Conservation (phyloP, 129 eudicot species). For the Lactuca sativa region DNA sequence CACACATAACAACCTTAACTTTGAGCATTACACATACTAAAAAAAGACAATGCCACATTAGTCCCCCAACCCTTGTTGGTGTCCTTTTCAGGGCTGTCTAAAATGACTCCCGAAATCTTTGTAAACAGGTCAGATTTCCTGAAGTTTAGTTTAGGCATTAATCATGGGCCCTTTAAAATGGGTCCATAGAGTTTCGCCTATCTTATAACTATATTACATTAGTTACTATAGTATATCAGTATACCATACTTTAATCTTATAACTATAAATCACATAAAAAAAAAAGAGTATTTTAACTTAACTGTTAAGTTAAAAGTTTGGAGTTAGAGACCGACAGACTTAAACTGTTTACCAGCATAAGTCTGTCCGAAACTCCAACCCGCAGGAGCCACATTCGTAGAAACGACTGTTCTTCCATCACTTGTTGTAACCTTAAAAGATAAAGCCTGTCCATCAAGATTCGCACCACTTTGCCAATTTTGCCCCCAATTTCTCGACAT, state of each 20-base stretch:
- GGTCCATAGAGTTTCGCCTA: conserved; percentile 20
- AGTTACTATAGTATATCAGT: conserved; percentile 9
- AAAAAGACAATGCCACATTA: conserved; percentile 37
- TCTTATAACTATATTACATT: conserved; percentile 23
- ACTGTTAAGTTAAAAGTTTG: conserved; percentile 16
- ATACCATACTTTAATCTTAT: too few species aligned
- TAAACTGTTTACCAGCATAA: conserved; percentile 48
- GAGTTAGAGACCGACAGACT: background rate
- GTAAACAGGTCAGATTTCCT: conserved; percentile 20
- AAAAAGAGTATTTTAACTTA: background rate
- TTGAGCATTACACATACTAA: conserved; percentile 16
- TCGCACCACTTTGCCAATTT: conserved; percentile 65
- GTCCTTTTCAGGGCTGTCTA: conserved; percentile 31
- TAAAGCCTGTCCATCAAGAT: conserved; percentile 56
- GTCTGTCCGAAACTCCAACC: conserved; percentile 69
- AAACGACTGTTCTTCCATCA: conserved; percentile 44
- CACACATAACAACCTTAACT: conserved; percentile 8
- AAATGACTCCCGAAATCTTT: conserved; percentile 23
- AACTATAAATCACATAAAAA: background rate
- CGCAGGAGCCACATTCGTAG: conserved; percentile 52
- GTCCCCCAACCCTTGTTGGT: conserved; percentile 26
- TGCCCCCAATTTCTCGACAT: conserved; percentile 78
- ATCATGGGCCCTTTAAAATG: conserved; percentile 28
- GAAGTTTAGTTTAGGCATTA: conserved; percentile 29
- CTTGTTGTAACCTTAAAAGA: conserved; percentile 68